Evolutionary conservation across 495 filamentous ascomycete species (phyloP).

Genomic region (Schizothecium vesticola): DNA sequence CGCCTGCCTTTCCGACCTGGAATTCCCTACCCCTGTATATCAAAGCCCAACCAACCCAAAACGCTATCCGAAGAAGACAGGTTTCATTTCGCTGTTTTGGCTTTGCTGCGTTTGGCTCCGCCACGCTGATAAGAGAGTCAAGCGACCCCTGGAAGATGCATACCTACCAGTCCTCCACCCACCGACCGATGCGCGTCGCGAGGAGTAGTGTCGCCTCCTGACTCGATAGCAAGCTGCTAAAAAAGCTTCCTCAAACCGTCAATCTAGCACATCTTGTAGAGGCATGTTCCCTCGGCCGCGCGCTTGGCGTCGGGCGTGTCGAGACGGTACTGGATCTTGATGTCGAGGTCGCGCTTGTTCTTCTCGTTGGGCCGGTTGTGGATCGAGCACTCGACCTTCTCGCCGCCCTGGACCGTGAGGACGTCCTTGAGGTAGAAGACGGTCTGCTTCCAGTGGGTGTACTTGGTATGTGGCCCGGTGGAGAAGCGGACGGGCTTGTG

Average conservation of each 20-base stretch:
- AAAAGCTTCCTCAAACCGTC: background rate
- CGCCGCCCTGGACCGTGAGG: constrained; percentile 74
- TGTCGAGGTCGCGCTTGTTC: constrained; percentile 93
- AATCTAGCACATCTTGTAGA: constrained; percentile 83
- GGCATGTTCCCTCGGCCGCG: constrained; percentile 60
- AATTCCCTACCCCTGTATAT: background rate
- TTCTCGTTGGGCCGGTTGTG: constrained; percentile 84
- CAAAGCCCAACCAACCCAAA: background rate
- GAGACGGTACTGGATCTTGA: constrained; percentile 76
- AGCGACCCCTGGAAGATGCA: background rate
- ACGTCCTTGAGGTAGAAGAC: constrained; percentile 85
- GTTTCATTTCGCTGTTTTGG: background rate
- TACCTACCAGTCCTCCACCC: background rate
- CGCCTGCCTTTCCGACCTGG: background rate
- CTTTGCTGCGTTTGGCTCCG: background rate
- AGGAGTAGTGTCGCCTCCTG: background rate
- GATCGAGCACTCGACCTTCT: constrained; percentile 64
- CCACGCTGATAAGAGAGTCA: background rate
- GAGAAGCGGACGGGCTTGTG: constrained; percentile 81
- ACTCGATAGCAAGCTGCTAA: background rate
- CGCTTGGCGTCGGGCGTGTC: constrained; percentile 67
- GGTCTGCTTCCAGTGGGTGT: constrained; percentile 94
- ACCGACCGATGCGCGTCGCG: background rate
- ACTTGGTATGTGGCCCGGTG: constrained; percentile 83
- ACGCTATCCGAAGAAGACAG: background rate